Evolutionary conservation across 768 basidiomycete genomes (phyloP), one percentile per base, ranked within the genome.

Genomic region (Leccinum variicolor): DNA sequence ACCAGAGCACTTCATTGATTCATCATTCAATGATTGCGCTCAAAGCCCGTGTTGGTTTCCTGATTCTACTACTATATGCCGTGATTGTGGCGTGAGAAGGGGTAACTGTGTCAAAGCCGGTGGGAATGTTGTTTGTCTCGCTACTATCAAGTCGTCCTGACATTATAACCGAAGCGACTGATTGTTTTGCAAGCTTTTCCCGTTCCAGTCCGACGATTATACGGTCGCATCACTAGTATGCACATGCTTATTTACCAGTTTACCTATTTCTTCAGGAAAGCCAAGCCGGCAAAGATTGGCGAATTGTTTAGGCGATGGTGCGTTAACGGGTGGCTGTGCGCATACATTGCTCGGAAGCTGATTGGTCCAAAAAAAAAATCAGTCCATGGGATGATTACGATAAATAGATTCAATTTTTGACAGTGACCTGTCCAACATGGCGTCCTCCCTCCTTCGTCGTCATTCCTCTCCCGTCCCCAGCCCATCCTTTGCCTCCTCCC

Each of bases 401-500:
- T 52, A 28, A 15, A 57, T 62, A 58, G 13, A 15, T 13, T 15
- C n/a, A 14, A 13, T 33, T 19, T 28, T 49, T 33, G 33, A 33
- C 7, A 9, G 49, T 50, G 17, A 29, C 47, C 15, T 14, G 21
- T 49, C 23, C 48, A 62, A 28, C 59, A 78, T 77, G 77, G 70
- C 74, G 41, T 43, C 41, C 23, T 68, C 69, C 56, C 55, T 66
- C 57, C 54, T 71, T 45, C 66, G 70, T 61, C 68, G 62, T 19
- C 57, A 70, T 23, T 74, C 78, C 15, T 67, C 74, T 21, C 66
- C 70, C 5, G 66, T 74, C 1, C 65, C 73, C 26, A 65, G 64
- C n/a, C 73, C 85, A 19, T 79, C 81, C 58, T 79, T 77, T 10
- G 78, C 77, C 2, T 68, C 74, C 9, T 61, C 65, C 56, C 62